Percentiles rank a stretch among this genome's conserved stretches.
Evolutionary conservation across 169 alveolate species (phyloP).

Genomic region (Eimeria falciformis): DNA sequence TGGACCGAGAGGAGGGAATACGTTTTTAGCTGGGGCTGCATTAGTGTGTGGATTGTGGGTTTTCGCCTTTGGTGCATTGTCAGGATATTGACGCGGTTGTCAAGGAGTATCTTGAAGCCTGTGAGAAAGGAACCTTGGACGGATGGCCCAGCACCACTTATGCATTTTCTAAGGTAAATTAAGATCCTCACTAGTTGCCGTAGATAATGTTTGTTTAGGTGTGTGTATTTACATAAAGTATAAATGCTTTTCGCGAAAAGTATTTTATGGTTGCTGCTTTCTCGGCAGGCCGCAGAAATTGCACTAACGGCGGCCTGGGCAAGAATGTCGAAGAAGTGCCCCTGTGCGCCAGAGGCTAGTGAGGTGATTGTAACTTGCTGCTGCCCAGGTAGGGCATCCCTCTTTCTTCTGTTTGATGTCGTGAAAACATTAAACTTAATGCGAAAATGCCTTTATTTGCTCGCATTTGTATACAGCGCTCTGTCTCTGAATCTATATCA

Average conservation of each 20-base stretch:
- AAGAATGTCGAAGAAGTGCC: conserved; percentile 12
- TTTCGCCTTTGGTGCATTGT: background rate
- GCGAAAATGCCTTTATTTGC: background rate
- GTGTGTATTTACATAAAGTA: background rate
- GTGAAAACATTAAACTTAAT: background rate
- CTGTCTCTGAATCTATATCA: background rate
- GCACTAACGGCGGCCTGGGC: conserved; percentile 48
- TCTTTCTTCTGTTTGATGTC: background rate
- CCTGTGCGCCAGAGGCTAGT: background rate
- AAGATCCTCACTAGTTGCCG: background rate
- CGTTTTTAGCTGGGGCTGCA: too few species aligned
- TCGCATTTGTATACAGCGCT: background rate
- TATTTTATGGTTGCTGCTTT: background rate
- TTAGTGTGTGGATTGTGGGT: too few species aligned
- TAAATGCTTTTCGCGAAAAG: too few species aligned
- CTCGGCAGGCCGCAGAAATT: conserved; percentile 43
- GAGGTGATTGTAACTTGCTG: conserved; percentile 55
- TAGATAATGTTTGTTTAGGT: background rate
- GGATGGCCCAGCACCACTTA: conserved; percentile 34
- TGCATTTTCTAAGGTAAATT: conserved; percentile 1
- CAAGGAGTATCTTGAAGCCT: background rate
- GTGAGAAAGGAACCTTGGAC: background rate
- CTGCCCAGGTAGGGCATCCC: conserved; percentile 56
- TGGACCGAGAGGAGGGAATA: too few species aligned
- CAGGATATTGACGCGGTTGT: conserved; percentile 28